Conservation (phyloP, 345 rosid genomes). For the Acer yangbiense region DNA sequence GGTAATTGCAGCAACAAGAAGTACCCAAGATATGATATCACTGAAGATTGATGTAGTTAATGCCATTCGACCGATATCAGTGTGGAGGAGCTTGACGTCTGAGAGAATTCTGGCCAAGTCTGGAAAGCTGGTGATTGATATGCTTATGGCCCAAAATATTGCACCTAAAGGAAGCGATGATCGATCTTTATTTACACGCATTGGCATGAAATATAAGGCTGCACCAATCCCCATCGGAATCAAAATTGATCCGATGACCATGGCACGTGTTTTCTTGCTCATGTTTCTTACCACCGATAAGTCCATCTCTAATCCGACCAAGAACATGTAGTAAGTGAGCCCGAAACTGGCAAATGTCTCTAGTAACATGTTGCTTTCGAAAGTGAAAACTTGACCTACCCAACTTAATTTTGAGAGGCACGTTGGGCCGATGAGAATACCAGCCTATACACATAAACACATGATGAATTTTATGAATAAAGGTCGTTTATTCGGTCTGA, state of each 20-base stretch:
- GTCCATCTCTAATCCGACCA: constrained; percentile 42
- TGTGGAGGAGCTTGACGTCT: constrained; percentile 34
- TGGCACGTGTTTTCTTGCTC: constrained; percentile 15
- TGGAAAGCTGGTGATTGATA: constrained; percentile 34
- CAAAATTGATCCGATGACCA: constrained; percentile 12
- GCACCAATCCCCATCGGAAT: constrained; percentile 19
- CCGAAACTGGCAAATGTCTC: constrained; percentile 28
- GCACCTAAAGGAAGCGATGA: neutral
- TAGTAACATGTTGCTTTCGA: neutral
- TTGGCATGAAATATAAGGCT: constrained; percentile 4
- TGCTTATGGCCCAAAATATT: constrained; percentile 23
- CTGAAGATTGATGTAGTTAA: constrained; percentile 21
- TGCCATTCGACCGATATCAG: constrained; percentile 30
- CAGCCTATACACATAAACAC: constrained; percentile 3
- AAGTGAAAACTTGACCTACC: neutral
- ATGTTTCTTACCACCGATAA: constrained; percentile 11
- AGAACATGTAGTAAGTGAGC: constrained; percentile 34
- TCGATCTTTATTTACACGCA: neutral
- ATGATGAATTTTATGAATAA: too few relatives aligned
- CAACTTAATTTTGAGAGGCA: neutral
- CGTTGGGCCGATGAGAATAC: constrained; percentile 17
- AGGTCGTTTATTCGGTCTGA: too few relatives aligned
- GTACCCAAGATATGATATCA: constrained; percentile 29
- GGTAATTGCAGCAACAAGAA: constrained; percentile 10
- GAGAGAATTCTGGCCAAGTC: constrained; percentile 37